A percentile compares a stretch with the other conserved stretches of the same genome.
Evolutionary conservation across 1,284 basidiomycete species (phyloP).

Genomic region (Trichosporon coremiiforme): DNA sequence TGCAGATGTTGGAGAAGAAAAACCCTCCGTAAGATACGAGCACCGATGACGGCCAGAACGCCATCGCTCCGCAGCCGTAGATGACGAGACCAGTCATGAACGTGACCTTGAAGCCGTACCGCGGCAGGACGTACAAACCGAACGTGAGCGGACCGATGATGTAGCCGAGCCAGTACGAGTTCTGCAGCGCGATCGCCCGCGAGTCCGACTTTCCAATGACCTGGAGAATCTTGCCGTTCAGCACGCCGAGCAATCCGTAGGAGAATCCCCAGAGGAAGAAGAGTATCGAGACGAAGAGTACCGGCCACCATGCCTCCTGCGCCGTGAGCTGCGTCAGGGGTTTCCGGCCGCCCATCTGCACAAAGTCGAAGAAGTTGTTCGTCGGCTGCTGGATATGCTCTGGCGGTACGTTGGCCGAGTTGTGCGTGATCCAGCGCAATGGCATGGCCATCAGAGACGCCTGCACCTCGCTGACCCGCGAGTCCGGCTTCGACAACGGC

Average conservation of each 20-base stretch:
- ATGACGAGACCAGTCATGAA: conserved; percentile 54
- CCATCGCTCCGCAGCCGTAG: conserved; percentile 50
- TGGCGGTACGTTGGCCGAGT: not conserved
- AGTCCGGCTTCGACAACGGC: conserved; percentile 16
- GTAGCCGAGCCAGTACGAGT: conserved; percentile 53
- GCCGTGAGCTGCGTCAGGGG: conserved; percentile 47
- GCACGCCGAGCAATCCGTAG: conserved; percentile 52
- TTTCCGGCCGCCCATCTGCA: conserved; percentile 49
- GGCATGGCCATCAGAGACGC: conserved; percentile 21
- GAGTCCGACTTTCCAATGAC: conserved; percentile 37
- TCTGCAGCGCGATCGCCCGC: conserved; percentile 43
- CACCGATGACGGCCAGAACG: conserved; percentile 55
- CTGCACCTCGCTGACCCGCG: conserved; percentile 13
- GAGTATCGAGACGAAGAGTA: conserved; percentile 52
- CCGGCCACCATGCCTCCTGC: conserved; percentile 50
- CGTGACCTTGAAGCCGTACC: conserved; percentile 52
- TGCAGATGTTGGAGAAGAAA: conserved; percentile 53
- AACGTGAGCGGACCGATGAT: conserved; percentile 43
- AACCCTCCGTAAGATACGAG: conserved; percentile 50
- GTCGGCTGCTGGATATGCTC: conserved; percentile 41
- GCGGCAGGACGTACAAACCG: conserved; percentile 47
- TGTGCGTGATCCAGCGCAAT: conserved; percentile 27
- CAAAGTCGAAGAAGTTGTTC: conserved; percentile 52
- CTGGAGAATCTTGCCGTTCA: conserved; percentile 46
- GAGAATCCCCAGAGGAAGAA: conserved; percentile 56